These are phyloP conservation scores for Obelidium mucronatum DNA, from an alignment of 192 early-diverging fungal species.

Conservation along the genomic window DNA sequence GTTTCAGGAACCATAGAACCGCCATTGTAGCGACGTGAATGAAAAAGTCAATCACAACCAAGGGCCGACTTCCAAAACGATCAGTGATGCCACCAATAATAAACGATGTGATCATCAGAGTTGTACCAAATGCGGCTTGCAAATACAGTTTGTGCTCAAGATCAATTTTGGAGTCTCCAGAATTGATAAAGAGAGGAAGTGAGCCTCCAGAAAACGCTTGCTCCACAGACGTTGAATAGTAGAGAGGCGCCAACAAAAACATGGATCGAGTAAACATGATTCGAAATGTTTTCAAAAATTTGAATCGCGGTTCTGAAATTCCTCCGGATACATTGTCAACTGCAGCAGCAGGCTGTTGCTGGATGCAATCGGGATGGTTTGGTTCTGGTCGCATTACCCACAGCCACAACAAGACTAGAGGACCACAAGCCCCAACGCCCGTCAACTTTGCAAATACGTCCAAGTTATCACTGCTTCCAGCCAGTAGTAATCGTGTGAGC, in stretches of 20 bases:
- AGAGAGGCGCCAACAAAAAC: conserved; percentile 30
- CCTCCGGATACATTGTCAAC: not conserved
- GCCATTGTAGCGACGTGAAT: conserved; percentile 22
- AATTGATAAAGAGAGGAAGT: conserved; percentile 30
- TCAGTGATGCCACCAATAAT: conserved; percentile 34
- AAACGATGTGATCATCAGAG: conserved; percentile 34
- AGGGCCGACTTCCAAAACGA: conserved; percentile 22
- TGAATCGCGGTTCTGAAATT: not conserved
- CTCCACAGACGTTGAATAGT: conserved; percentile 32
- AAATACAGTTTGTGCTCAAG: conserved; percentile 23
- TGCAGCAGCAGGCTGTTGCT: not conserved
- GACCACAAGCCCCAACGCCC: conserved; percentile 15
- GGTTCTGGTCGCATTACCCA: conserved; percentile 31
- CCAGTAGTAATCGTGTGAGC: conserved; percentile 4
- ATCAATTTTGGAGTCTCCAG: conserved; percentile 9
- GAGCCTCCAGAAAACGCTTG: conserved; percentile 39
- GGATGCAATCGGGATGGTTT: conserved; percentile 7
- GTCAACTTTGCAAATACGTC: conserved; percentile 22
- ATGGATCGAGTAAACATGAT: conserved; percentile 32
- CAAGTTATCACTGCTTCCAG: not conserved
- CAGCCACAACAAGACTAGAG: conserved; percentile 17
- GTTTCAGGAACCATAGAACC: conserved; percentile 21
- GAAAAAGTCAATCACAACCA: conserved; percentile 19
- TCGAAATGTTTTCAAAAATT: conserved; percentile 25
- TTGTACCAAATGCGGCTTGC: conserved; percentile 31